Conservation (phyloP, 2,329 filamentous ascomycete species). For the Lecanicillium sp. region DNA sequence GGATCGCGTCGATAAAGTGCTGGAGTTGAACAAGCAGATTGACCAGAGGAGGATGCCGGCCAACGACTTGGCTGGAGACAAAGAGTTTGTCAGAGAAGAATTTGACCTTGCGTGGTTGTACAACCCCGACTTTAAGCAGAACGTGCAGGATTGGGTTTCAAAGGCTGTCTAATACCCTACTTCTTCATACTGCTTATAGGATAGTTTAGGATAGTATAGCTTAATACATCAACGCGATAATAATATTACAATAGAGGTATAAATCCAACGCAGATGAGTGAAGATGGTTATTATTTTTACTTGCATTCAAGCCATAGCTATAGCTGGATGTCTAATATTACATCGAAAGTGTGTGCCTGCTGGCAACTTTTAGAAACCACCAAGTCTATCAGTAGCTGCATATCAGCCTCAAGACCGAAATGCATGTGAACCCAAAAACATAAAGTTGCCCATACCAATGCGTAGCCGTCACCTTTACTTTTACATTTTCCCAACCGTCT, state of each 20-base stretch:
- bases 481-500: slow-evolving; percentile 13
- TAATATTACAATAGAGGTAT: background rate
- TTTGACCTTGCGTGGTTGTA: slow-evolving; percentile 40
- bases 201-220: no score
- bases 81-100: slow-evolving; percentile 20
- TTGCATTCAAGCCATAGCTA: background rate
- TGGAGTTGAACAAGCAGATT: slow-evolving; percentile 42
- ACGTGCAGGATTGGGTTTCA: slow-evolving; percentile 4
- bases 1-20: slow-evolving; percentile 39
- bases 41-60: slow-evolving; percentile 40
- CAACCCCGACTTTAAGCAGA: slow-evolving; percentile 29
- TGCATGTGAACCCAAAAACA: slow-evolving; percentile 4
- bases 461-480: slow-evolving; percentile 4
- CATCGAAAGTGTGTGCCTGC: slow-evolving; percentile 10
- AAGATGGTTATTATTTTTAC: slow-evolving; percentile 16
- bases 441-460: slow-evolving; percentile 1
- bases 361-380: no score
- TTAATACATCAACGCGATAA: no score
- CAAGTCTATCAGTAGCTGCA: no score
- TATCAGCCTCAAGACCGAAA: slow-evolving; percentile 1
- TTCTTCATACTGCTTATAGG: no score
- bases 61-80: slow-evolving; percentile 21
- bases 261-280: slow-evolving; percentile 15
- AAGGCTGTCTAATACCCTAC: background rate
- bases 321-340: slow-evolving; percentile 5